Conservation (phyloP, 306 rosid species). For the Medicago ruthenica region DNA sequence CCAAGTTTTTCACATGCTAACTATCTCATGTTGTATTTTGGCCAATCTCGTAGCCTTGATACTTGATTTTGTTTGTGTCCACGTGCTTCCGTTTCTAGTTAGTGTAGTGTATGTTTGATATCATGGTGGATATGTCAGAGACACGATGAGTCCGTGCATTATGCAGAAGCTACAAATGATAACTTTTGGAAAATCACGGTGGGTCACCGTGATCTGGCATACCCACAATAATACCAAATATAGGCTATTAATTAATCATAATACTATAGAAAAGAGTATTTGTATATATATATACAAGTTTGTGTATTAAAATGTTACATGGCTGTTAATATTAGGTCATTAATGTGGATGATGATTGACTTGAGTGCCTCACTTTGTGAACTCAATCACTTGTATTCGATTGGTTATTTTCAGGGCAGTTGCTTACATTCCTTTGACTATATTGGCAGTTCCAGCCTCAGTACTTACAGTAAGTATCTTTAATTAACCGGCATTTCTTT, state of each 20-base stretch:
- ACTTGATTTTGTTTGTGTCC: neutral
- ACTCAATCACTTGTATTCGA: slow-evolving; percentile 22
- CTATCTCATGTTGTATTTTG: slow-evolving; percentile 21
- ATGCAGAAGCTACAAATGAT: too few relatives aligned
- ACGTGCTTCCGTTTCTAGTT: slow-evolving; percentile 29
- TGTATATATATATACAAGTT: neutral
- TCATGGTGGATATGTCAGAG: too few relatives aligned
- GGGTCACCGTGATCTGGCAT: too few relatives aligned
- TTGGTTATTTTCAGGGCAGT: slow-evolving; percentile 63
- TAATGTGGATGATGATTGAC: neutral
- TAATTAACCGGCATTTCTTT: slow-evolving; percentile 15
- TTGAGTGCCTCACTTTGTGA: slow-evolving; percentile 25
- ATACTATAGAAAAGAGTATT: slow-evolving; percentile 10
- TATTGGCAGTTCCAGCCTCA: slow-evolving; percentile 92
- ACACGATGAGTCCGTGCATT: too few relatives aligned
- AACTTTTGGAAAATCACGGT: too few relatives aligned
- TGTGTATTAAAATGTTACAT: neutral
- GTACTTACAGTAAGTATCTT: slow-evolving; percentile 76
- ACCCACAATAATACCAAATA: too few relatives aligned
- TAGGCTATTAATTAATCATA: neutral
- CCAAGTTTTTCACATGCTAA: neutral
- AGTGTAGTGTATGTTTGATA: neutral
- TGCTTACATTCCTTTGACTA: slow-evolving; percentile 87
- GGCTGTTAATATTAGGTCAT: neutral
- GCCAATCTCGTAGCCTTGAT: neutral